Conservation (phyloP, 345 rosid genomes). For the Cochlearia excelsa region DNA sequence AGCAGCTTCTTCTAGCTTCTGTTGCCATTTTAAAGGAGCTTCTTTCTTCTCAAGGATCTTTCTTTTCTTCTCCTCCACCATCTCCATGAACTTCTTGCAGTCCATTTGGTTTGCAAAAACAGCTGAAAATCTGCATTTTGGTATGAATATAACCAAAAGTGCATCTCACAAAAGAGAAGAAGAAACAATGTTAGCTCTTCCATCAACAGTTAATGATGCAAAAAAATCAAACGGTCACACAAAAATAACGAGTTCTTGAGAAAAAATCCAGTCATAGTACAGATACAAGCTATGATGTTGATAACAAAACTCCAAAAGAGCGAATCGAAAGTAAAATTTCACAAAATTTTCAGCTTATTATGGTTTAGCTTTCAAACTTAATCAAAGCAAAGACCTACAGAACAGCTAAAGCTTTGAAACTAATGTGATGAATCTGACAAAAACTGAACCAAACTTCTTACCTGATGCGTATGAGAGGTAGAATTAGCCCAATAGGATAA, state of each 20-base stretch:
- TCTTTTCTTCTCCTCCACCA: conserved; percentile 95
- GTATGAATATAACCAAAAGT: conserved; percentile 73
- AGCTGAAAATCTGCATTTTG: conserved; percentile 83
- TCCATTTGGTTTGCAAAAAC: conserved; percentile 65
- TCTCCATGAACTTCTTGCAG: conserved; percentile 88
- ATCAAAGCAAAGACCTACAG: not conserved
- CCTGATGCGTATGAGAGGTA: conserved; percentile 30
- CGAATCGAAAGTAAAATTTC: not conserved
- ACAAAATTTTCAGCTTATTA: conserved; percentile 8
- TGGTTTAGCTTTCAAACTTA: not conserved
- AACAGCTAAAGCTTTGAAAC: conserved; percentile 7
- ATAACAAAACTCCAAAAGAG: too few relatives aligned
- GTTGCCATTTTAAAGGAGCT: conserved; percentile 95
- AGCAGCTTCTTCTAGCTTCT: conserved; percentile 89
- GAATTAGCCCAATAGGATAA: conserved; percentile 1
- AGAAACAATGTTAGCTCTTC: conserved; percentile 82
- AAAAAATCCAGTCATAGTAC: not conserved
- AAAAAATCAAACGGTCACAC: not conserved
- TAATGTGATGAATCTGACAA: not conserved
- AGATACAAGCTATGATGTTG: not conserved
- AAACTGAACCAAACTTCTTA: conserved; percentile 34
- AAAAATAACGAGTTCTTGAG: not conserved
- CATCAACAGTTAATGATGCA: conserved; percentile 19
- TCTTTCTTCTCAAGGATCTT: conserved; percentile 72
- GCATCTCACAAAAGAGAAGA: conserved; percentile 98